Percentiles rank a stretch among this genome's conserved stretches.
These are phyloP conservation scores for Penicillium bovifimosum DNA, from an alignment of 495 filamentous ascomycete species.

Conservation along the genomic window DNA sequence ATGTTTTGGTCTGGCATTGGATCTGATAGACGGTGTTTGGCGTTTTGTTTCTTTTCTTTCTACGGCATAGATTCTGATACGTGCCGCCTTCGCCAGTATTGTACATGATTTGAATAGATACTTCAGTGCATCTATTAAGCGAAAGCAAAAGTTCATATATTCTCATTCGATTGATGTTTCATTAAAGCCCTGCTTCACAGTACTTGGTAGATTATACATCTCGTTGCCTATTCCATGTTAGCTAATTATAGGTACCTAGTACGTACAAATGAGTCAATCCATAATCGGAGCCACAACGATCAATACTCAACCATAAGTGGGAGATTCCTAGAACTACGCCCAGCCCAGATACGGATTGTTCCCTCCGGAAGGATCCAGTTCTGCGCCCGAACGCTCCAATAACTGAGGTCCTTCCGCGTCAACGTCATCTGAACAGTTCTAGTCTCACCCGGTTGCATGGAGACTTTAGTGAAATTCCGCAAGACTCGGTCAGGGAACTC, in stretches of 20 bases:
- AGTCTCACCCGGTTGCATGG: constrained; percentile 51
- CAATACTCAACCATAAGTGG: constrained; percentile 37
- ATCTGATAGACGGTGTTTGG: constrained; percentile 26
- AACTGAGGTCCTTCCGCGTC: constrained; percentile 75
- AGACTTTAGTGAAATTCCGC: constrained; percentile 75
- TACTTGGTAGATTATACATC: not conserved
- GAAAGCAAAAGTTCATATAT: constrained; percentile 7
- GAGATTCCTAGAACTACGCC: constrained; percentile 55
- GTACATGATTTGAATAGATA: constrained; percentile 8
- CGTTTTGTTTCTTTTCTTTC: constrained; percentile 8
- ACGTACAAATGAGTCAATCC: not conserved
- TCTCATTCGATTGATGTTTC: not conserved
- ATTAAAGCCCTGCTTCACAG: too few species aligned
- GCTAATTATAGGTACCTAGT: not conserved
- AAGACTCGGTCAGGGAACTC: constrained; percentile 72
- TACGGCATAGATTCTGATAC: constrained; percentile 3
- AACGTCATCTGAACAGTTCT: constrained; percentile 61
- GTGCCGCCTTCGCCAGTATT: constrained; percentile 1
- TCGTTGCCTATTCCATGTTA: too few species aligned
- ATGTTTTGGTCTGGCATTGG: constrained; percentile 23
- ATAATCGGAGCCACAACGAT: not conserved
- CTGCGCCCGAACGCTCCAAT: constrained; percentile 71
- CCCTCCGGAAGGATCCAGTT: constrained; percentile 79
- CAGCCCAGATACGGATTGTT: constrained; percentile 54
- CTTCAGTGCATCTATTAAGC: constrained; percentile 4